These are phyloP conservation scores for Coniella vitis DNA, from an alignment of 2,329 filamentous ascomycete genomes.

Conservation along the genomic window DNA sequence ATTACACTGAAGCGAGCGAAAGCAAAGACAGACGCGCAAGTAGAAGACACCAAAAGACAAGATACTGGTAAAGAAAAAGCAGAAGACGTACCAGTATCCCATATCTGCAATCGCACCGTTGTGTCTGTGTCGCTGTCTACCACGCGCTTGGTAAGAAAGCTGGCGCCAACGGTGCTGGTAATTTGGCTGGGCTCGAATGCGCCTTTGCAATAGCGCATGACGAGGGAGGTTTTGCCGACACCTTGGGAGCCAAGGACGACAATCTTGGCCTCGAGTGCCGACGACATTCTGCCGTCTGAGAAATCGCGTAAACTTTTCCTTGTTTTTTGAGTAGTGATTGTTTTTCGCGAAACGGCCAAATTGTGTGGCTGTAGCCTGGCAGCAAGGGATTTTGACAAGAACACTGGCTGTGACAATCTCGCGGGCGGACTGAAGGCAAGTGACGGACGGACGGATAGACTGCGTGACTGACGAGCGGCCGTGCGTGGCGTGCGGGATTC, in stretches of 20 bases:
- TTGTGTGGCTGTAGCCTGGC: neutral
- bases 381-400: too few species aligned
- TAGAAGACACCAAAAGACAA: neutral
- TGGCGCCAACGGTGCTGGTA: slow-evolving; percentile 70
- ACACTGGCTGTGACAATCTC: too few species aligned
- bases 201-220: slow-evolving; percentile 70
- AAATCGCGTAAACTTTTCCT: neutral
- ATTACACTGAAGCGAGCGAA: neutral
- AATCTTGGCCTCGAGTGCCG: slow-evolving; percentile 73
- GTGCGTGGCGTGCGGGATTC: too few species aligned
- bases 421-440: too few species aligned
- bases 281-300: slow-evolving; percentile 24
- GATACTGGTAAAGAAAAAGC: neutral
- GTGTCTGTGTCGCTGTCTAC: slow-evolving; percentile 81
- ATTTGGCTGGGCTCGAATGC: slow-evolving; percentile 58
- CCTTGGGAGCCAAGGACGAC: slow-evolving; percentile 74
- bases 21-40: too few species aligned
- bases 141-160: slow-evolving; percentile 73
- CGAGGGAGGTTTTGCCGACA: slow-evolving; percentile 73
- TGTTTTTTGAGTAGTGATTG: too few species aligned
- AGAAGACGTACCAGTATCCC: slow-evolving; percentile 66
- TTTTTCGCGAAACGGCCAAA: neutral
- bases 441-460: too few species aligned
- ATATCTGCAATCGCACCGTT: slow-evolving; percentile 85
- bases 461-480: too few species aligned